These are phyloP conservation scores for Monosporascus sp. DNA, from an alignment of 2,329 filamentous ascomycete genomes.

Conservation along the genomic window DNA sequence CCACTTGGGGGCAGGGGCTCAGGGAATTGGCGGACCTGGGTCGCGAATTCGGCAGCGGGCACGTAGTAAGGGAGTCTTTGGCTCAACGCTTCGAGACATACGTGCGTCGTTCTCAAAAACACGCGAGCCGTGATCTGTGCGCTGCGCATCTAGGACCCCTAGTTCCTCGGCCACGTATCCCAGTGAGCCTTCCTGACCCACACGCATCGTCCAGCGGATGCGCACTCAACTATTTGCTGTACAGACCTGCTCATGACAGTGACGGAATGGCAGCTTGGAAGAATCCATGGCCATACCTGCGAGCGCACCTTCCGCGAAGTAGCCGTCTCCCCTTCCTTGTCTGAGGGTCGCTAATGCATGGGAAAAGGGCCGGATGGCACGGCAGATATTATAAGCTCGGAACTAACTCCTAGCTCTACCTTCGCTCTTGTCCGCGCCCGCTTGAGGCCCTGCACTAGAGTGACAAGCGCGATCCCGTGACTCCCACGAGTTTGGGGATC, in stretches of 20 bases:
- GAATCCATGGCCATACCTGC: constrained; percentile 64
- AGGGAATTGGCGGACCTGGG: constrained; percentile 50
- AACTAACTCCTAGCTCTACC: constrained; percentile 58
- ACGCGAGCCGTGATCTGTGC: constrained; percentile 72
- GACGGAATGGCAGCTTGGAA: constrained; percentile 53
- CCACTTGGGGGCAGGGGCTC: constrained; percentile 55
- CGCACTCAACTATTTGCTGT: constrained; percentile 46
- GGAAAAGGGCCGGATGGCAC: constrained; percentile 57
- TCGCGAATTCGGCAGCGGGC: constrained; percentile 68
- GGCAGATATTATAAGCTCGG: constrained; percentile 67
- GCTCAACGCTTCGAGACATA: constrained; percentile 51
- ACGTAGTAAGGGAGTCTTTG: constrained; percentile 60
- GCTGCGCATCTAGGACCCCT: constrained; percentile 54
- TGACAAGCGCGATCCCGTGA: constrained; percentile 58
- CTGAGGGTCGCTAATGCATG: constrained; percentile 47
- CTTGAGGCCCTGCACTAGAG: constrained; percentile 59
- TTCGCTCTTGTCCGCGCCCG: constrained; percentile 57
- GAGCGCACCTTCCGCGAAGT: constrained; percentile 49
- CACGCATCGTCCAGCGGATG: constrained; percentile 65
- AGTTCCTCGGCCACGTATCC: constrained; percentile 62
- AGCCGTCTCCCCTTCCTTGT: constrained; percentile 35
- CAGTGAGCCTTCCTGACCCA: constrained; percentile 69
- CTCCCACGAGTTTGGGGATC: constrained; percentile 71
- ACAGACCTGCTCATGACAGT: constrained; percentile 59
- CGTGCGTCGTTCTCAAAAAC: constrained; percentile 56